Base-by-base conservation (phyloP, 148 eudicot species). In the Chenopodium suecicum region DNA sequence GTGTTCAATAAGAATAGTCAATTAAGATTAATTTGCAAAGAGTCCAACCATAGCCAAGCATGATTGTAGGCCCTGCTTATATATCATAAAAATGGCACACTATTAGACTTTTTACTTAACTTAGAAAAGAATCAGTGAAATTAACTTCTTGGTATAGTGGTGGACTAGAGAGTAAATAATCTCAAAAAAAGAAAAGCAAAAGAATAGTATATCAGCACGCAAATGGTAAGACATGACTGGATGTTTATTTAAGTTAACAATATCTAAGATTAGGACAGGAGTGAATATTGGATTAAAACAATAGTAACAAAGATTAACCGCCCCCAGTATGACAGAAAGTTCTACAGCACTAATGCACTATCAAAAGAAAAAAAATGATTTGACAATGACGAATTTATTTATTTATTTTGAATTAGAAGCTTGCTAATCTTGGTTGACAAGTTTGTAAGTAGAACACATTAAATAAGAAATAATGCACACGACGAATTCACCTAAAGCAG, bases 391-490 rank as follows among this genome's bases (percentile, higher is more conserved):
- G 4, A 50, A 71, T 25, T 72, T 7, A 8, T 47, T 48, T 48
- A 19, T 66, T 44, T 16, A 1, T 65, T 6, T 65, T 75, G 4
- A 63, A 75, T 83, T 22, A 83, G 11, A 7, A 3, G 22, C 37
- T 76, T n/a, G 73, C 70, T 80, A 76, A 62, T 84, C 63, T 80
- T 80, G 82, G 16, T 37, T 65, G 73, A 70, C 77, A 80, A 76
- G 78, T 73, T 76, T 62, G 58, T 34, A 23, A 11, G 47, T 34
- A 58, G 80, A 84, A 67, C 75, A 76, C 37, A 62, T 56, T 65
- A 79, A 76, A 70, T 58, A 64, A 75, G 70, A 10, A 79, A 31
- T 23, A 79, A 74, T 65, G 58, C 67, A 56, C 34, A n/a, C 17
- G 70, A 69, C 73, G 46, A 17, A 47, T 66, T 58, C 46, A 79